Conservation (phyloP, 352 stramenopile genomes). For the Phytopythium kandeliae region DNA sequence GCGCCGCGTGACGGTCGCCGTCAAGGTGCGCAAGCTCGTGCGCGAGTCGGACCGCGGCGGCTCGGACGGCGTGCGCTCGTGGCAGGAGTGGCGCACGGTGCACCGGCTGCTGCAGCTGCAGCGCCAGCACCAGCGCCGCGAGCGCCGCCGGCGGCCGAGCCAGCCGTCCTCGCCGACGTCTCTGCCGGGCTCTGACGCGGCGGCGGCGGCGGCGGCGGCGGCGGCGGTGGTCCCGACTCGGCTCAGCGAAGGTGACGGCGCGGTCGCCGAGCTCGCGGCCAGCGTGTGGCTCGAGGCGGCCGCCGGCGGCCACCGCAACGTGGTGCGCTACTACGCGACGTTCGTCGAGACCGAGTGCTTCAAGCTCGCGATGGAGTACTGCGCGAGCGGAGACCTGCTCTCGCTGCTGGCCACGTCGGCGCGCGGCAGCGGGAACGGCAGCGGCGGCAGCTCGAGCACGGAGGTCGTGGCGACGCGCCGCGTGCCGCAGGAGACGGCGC, state of each 20-base stretch:
- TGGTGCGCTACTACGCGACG: slow-evolving; percentile 40
- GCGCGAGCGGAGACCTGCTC: slow-evolving; percentile 40
- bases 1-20: slow-evolving; percentile 10
- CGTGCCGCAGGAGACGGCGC: slow-evolving; percentile 31
- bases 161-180: neutral
- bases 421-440: slow-evolving; percentile 6
- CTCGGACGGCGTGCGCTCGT: slow-evolving; percentile 21
- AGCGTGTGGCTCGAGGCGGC: neutral
- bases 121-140: slow-evolving; percentile 3
- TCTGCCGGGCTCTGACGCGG: neutral
- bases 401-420: slow-evolving; percentile 20
- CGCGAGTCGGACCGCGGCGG: slow-evolving; percentile 29
- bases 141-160: slow-evolving; percentile 6
- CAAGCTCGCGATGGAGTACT: slow-evolving; percentile 62
- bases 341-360: slow-evolving; percentile 37
- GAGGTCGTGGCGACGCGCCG: slow-evolving; percentile 7
- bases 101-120: slow-evolving; percentile 20
- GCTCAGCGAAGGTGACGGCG: neutral
- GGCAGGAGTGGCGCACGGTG: slow-evolving; percentile 36
- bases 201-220: neutral
- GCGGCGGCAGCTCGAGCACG: slow-evolving; percentile 7
- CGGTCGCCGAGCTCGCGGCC: neutral
- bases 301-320: slow-evolving; percentile 29
- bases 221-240: neutral
- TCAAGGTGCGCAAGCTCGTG: slow-evolving; percentile 29